Evolutionary conservation across 2,329 filamentous ascomycete genomes (phyloP).

Genomic region (Botrytis pseudocinerea): DNA sequence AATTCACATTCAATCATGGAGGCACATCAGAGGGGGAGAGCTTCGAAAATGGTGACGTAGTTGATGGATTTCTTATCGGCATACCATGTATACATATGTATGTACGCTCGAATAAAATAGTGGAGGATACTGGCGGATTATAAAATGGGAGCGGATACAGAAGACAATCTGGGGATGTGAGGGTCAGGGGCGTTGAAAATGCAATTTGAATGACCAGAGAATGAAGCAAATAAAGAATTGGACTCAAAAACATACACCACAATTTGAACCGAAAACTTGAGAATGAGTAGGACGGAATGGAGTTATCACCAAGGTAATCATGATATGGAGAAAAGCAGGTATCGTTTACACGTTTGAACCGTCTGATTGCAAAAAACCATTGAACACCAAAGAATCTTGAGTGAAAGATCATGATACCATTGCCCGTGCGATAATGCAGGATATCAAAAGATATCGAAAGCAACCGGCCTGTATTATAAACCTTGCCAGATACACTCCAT

Average conservation of each 20-base stretch:
- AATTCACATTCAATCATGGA: background rate
- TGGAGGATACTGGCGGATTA: background rate
- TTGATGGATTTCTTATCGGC: background rate
- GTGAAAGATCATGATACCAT: slow-evolving; percentile 41
- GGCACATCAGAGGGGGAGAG: background rate
- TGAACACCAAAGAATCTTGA: slow-evolving; percentile 26
- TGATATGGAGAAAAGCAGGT: slow-evolving; percentile 11
- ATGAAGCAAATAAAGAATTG: background rate
- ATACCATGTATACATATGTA: background rate
- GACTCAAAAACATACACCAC: background rate
- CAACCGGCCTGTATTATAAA: slow-evolving; percentile 40
- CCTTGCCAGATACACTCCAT: slow-evolving; percentile 41
- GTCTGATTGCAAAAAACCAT: slow-evolving; percentile 24
- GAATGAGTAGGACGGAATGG: background rate
- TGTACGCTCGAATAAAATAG: background rate
- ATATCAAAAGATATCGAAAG: slow-evolving; percentile 40
- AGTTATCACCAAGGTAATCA: slow-evolving; percentile 2
- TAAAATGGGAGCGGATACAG: background rate
- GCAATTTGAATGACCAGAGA: background rate
- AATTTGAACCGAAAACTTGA: background rate
- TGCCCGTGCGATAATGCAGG: slow-evolving; percentile 41
- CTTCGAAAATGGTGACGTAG: background rate
- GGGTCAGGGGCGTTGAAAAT: background rate
- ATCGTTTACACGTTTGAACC: slow-evolving; percentile 23
- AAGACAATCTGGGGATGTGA: background rate